A percentile compares a stretch with the other conserved stretches of the same genome.
Evolutionary conservation across 164 flowering plant species (phyloP).

Genomic region (Stephania cephalantha): DNA sequence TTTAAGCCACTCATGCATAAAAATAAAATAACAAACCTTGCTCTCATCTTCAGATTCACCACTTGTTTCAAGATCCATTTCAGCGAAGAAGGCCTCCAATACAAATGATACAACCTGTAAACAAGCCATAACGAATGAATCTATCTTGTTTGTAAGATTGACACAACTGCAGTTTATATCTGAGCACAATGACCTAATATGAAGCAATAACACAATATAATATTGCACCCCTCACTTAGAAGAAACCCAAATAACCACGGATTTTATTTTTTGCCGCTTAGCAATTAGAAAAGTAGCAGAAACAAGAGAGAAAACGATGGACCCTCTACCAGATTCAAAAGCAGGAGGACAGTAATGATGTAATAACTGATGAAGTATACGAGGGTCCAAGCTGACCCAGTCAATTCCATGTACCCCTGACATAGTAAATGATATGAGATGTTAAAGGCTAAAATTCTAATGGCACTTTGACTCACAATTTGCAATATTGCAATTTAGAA

Average conservation of each 20-base stretch:
- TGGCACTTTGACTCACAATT: not conserved
- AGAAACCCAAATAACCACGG: not conserved
- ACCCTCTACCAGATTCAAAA: conserved; percentile 66
- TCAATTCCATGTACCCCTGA: conserved; percentile 78
- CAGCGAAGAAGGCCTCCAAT: conserved; percentile 94
- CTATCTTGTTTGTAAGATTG: too few species aligned
- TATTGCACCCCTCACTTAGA: not conserved
- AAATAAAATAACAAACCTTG: conserved; percentile 36
- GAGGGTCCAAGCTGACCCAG: conserved; percentile 66
- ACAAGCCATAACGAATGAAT: not conserved
- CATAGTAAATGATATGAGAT: conserved; percentile 13
- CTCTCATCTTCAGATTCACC: conserved; percentile 32
- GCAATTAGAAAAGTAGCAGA: not conserved
- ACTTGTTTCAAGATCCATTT: conserved; percentile 64
- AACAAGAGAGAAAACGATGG: not conserved
- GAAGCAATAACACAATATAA: not conserved
- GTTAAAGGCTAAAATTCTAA: conserved; percentile 1
- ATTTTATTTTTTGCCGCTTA: not conserved
- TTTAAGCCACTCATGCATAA: not conserved
- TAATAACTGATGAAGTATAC: conserved; percentile 82
- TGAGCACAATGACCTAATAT: not conserved
- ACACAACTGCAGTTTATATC: too few species aligned
- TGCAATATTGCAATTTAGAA: not conserved
- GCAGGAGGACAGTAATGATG: conserved; percentile 67
- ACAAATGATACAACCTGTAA: conserved; percentile 90